Evolutionary conservation across 805 yeast genomes (phyloP), one percentile per base, ranked within the genome.

Genomic region (Kregervanrija pseudodelftensis): DNA sequence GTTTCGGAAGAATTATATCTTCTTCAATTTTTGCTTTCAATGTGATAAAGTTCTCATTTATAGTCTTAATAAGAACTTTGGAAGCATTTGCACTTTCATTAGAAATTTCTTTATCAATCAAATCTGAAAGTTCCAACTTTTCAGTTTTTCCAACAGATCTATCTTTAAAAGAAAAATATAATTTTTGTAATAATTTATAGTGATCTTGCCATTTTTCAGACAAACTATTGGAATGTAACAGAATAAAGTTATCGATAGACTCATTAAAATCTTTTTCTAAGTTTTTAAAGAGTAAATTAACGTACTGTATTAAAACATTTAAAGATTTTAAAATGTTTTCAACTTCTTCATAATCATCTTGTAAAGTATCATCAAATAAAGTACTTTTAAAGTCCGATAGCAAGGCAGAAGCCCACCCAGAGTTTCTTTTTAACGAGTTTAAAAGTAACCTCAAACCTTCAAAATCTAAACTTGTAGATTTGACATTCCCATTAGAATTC

Each of bases 271-370:
- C 58, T 35, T 56, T 60, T 32, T 63, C 78, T 3, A 72, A 63
- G 1, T 67, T 68, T 39, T 64, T 64, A 39, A 70, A 64, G 47
- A 74, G 69, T 44, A 72, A 67, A n/a, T 72, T 66, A 36, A 69
- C 68, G 50, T 77, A 76, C 51, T 74, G 80, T 43, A 74, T 70
- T 10, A 77, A 63, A 2, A 73, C 72, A 50, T 72, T 74, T 35
- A 76, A 60, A 5, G 78, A 67, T 36, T 70, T 68, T 54, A 77
- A 65, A n/a, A 77, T 72, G 13, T 64, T 59, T 49, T 70, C 70
- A 39, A 75, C 64, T 39, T 61, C 53, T 38, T 53, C 52, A n/a
- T 49, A 52, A n/a, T 50, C 50, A 15, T 55, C 46, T 3, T 44
- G 35, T 17, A 44, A 42, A 30, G 52, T 54, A 39, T 57, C 58